Percentiles rank a stretch among this genome's conserved stretches.
These are phyloP conservation scores for Adansonia gregorii DNA, from an alignment of 441 rosid species.

Conservation along the genomic window DNA sequence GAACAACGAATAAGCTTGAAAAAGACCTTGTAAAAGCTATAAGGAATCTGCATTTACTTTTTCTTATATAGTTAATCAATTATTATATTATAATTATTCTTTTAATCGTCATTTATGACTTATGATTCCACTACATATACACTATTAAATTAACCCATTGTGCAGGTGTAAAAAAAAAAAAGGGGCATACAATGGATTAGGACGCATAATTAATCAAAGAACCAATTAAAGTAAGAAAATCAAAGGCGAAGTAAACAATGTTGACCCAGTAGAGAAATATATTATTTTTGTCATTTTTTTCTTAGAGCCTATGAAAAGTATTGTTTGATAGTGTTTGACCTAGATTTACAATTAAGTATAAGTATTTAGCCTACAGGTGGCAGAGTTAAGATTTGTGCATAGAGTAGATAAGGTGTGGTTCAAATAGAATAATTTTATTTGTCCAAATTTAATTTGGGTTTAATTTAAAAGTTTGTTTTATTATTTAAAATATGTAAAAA, in stretches of 20 bases:
- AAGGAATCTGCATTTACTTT: background rate
- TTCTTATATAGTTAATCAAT: background rate
- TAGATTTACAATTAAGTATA: background rate
- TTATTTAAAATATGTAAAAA: too few species aligned
- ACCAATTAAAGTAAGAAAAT: background rate
- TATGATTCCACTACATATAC: background rate
- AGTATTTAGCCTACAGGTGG: background rate
- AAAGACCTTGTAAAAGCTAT: constrained; percentile 11
- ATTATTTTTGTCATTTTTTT: background rate
- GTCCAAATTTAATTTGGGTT: too few species aligned
- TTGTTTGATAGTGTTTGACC: constrained; percentile 28
- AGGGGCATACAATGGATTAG: background rate
- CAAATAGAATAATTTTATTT: too few species aligned
- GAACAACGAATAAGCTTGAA: constrained; percentile 8
- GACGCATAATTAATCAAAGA: background rate
- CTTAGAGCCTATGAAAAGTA: background rate
- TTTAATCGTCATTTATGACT: constrained; percentile 5
- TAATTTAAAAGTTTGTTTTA: too few species aligned
- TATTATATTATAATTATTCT: background rate
- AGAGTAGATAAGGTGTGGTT: too few species aligned
- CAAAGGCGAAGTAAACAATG: background rate
- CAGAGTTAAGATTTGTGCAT: too few species aligned
- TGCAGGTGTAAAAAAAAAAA: background rate
- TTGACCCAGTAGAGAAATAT: background rate
- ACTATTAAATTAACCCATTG: background rate